Percentiles rank a stretch among this genome's conserved stretches.
Evolutionary conservation across 805 yeast genomes (phyloP).

Genomic region (Debaryomyces hansenii): DNA sequence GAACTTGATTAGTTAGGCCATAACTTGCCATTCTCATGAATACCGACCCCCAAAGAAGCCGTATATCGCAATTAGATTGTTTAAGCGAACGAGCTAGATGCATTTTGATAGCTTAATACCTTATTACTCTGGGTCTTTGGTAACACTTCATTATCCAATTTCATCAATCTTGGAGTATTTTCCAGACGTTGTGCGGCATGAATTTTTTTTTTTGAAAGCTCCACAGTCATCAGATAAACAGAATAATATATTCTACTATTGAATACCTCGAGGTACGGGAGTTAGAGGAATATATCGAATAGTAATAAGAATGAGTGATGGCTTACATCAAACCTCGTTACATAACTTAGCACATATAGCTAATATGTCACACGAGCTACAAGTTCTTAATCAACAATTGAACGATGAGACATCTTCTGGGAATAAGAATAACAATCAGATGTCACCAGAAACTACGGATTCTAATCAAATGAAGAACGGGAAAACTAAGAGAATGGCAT

Average conservation of each 20-base stretch:
- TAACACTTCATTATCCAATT: background rate
- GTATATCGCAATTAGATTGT: constrained; percentile 51
- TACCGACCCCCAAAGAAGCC: constrained; percentile 66
- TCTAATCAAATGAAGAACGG: constrained; percentile 10
- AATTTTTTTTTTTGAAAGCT: background rate
- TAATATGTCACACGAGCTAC: constrained; percentile 43
- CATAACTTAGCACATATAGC: constrained; percentile 45
- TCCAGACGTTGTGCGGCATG: background rate
- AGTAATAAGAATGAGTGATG: constrained; percentile 13
- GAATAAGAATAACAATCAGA: background rate
- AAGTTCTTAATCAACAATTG: constrained; percentile 26
- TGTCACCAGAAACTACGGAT: background rate
- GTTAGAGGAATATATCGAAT: background rate
- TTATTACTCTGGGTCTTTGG: background rate
- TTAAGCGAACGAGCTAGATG: constrained; percentile 35
- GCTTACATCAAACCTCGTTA: constrained; percentile 26
- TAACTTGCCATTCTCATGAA: constrained; percentile 71
- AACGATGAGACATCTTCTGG: constrained; percentile 6
- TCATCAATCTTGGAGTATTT: no score
- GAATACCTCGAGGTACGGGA: no score
- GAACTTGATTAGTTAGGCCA: constrained; percentile 77
- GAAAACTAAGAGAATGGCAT: constrained; percentile 67
- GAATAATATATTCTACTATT: background rate
- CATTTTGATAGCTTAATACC: constrained; percentile 13
- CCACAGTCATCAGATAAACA: background rate